Evolutionary conservation across 169 alveolate genomes (phyloP), one percentile per base, ranked within the genome.

Genomic region (Theileria sp.): DNA sequence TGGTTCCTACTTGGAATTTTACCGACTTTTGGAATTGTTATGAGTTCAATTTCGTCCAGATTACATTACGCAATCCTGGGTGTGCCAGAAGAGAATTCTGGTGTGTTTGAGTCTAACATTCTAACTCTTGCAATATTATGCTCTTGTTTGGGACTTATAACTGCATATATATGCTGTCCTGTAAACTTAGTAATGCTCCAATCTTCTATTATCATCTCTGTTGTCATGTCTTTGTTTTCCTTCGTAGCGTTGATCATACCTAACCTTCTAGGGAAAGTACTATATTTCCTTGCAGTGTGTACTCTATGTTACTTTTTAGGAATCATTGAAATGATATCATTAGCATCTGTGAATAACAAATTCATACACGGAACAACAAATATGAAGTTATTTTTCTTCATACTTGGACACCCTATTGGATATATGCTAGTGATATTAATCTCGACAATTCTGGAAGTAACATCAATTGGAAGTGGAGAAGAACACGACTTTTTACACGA

Each of bases 1-100:
- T 71, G 56, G 44, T 54, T 71, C 30, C 32, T 71, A 17, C 34
- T 71, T 0, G 79, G 79, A 32, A 23, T 19, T 23, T 9, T 71
- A 79, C 28, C 79, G 19, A n/a, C 26, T 10, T 54, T 50, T 26
- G 49, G 51, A 19, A n/a, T 58, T 71, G 28, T 36, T 71, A 19
- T 58, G 74, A 19, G 12, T 10, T 19, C 54, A 30, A n/a, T 32
- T 8, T 28, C 64, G 6, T 32, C 28, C 49, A 32, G 51, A 21
- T 6, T 58, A 6, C 54, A 21, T 19, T 21, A 25, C 25, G n/a
- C 26, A 19, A 8, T 15, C 12, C 54, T 66, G 75, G 75, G 15
- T 10, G 75, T 66, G 34, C 60, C 75, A 8, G 34, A 25, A 19
- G 30, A 66, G 10, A 19, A 66, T 8, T 38, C 32, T 0, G 75